A percentile compares a stretch with the other conserved stretches of the same genome.
phyloP scores from a whole-genome alignment of 768 basidiomycete species.

The Kwoniella heveanensis region DNA sequence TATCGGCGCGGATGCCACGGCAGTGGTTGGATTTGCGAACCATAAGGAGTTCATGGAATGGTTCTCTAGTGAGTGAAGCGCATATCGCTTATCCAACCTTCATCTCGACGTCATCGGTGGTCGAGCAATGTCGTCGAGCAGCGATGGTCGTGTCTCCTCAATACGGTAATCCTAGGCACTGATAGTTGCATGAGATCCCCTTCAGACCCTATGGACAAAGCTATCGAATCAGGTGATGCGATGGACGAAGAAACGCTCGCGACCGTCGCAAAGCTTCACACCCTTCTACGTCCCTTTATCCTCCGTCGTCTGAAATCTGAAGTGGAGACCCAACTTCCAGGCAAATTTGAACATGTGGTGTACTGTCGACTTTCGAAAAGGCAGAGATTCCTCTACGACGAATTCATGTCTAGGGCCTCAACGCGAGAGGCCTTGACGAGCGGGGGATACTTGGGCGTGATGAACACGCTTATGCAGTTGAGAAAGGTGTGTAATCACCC shows the following conservation, averaged over 20 bases:
- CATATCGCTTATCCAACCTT: not conserved
- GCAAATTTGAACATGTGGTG: conserved; percentile 87
- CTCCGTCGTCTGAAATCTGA: conserved; percentile 57
- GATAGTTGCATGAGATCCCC: not conserved
- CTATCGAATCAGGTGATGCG: conserved; percentile 66
- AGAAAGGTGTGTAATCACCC: conserved; percentile 59
- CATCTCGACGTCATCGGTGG: too few relatives aligned
- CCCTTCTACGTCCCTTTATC: conserved; percentile 57
- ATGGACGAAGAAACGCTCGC: conserved; percentile 81
- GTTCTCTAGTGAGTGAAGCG: conserved; percentile 94
- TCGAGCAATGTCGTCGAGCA: too few relatives aligned
- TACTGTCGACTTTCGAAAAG: conserved; percentile 86
- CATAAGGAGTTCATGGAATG: conserved; percentile 91
- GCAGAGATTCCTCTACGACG: conserved; percentile 93
- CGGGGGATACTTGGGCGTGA: conserved; percentile 62
- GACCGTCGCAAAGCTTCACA: conserved; percentile 74
- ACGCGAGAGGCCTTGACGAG: conserved; percentile 80
- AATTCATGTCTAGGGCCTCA: conserved; percentile 87
- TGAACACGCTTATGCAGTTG: conserved; percentile 59
- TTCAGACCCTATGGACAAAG: conserved; percentile 86
- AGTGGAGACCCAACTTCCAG: conserved; percentile 58
- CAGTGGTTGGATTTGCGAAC: conserved; percentile 71
- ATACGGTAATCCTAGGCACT: too few relatives aligned
- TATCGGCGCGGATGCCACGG: conserved; percentile 47
- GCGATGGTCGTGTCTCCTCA: too few relatives aligned